Conservation (phyloP, 805 yeast genomes). For the Zygotorulaspora sp. region DNA sequence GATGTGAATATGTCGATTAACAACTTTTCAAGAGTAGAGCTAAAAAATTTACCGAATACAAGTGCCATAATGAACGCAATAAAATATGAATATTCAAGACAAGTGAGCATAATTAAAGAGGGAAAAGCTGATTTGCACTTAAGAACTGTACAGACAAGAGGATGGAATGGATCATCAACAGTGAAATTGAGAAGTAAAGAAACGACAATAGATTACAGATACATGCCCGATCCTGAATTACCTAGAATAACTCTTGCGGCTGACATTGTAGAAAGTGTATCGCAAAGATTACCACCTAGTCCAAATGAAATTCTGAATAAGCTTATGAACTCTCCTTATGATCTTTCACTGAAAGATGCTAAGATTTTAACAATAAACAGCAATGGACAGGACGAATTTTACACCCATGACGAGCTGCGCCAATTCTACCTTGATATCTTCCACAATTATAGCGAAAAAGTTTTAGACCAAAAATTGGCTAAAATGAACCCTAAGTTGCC, state of each 20-base stretch:
- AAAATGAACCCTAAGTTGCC: slow-evolving; percentile 38
- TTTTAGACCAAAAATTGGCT: slow-evolving; percentile 17
- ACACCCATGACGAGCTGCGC: slow-evolving; percentile 38
- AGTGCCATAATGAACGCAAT: slow-evolving; percentile 76
- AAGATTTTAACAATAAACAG: slow-evolving; percentile 54
- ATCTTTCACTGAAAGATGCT: slow-evolving; percentile 68
- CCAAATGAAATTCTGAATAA: slow-evolving; percentile 55
- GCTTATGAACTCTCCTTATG: slow-evolving; percentile 48
- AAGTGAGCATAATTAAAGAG: slow-evolving; percentile 44
- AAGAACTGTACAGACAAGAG: slow-evolving; percentile 63
- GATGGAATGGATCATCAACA: slow-evolving; percentile 83
- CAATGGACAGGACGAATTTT: slow-evolving; percentile 26
- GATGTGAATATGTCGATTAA: slow-evolving; percentile 89
- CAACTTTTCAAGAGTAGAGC: slow-evolving; percentile 70
- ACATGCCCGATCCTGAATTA: slow-evolving; percentile 91
- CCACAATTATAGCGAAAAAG: slow-evolving; percentile 33
- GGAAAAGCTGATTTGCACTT: slow-evolving; percentile 34
- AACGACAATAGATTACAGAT: slow-evolving; percentile 78
- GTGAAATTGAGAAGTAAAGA: slow-evolving; percentile 71
- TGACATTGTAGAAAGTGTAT: slow-evolving; percentile 41
- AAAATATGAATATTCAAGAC: slow-evolving; percentile 68
- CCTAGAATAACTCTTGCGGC: slow-evolving; percentile 49
- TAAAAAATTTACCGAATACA: slow-evolving; percentile 83
- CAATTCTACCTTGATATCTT: slow-evolving; percentile 45
- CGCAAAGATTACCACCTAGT: slow-evolving; percentile 45